Percentiles rank a stretch among this genome's conserved stretches.
phyloP scores from a whole-genome alignment of 352 stramenopile species.

The Paralagenidium karlingii region DNA sequence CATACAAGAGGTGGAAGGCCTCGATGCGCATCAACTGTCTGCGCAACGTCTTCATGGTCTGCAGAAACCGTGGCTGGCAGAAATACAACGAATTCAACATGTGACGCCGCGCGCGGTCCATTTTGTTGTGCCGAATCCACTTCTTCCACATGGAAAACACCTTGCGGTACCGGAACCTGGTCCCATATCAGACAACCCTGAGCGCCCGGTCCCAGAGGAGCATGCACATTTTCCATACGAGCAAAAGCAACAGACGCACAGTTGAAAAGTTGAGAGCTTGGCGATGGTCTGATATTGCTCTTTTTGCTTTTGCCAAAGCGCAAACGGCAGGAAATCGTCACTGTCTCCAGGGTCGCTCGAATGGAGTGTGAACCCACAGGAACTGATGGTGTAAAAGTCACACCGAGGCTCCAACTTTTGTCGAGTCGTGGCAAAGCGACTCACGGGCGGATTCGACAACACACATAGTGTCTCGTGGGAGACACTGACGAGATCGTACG shows the following conservation, averaged over 20 bases:
- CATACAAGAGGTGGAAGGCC: conserved; percentile 19
- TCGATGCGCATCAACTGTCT: conserved; percentile 15
- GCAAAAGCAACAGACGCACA: conserved; percentile 10
- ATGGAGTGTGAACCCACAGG: conserved; percentile 43
- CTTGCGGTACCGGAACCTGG: conserved; percentile 56
- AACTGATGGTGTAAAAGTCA: conserved; percentile 65
- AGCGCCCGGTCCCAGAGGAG: neutral
- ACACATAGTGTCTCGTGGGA: too few relatives aligned
- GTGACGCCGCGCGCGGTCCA: conserved; percentile 22
- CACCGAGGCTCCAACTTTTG: conserved; percentile 13
- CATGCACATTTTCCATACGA: neutral
- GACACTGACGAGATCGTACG: conserved; percentile 49
- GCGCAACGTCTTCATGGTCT: conserved; percentile 19
- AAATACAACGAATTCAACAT: conserved; percentile 37
- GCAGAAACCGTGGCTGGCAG: conserved; percentile 18
- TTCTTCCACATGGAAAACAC: conserved; percentile 43
- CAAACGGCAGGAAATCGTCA: conserved; percentile 22
- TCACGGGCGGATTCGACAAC: too few relatives aligned
- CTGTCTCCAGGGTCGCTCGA: conserved; percentile 26
- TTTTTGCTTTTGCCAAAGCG: conserved; percentile 40
- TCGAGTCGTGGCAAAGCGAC: too few relatives aligned
- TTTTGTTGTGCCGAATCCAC: conserved; percentile 25
- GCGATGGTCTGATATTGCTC: conserved; percentile 23
- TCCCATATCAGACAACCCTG: neutral
- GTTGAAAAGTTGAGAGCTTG: conserved; percentile 28